Percentiles rank a stretch among this genome's conserved stretches.
These are phyloP conservation scores for Stephania cephalantha DNA, from an alignment of 164 flowering plant species.

Conservation along the genomic window DNA sequence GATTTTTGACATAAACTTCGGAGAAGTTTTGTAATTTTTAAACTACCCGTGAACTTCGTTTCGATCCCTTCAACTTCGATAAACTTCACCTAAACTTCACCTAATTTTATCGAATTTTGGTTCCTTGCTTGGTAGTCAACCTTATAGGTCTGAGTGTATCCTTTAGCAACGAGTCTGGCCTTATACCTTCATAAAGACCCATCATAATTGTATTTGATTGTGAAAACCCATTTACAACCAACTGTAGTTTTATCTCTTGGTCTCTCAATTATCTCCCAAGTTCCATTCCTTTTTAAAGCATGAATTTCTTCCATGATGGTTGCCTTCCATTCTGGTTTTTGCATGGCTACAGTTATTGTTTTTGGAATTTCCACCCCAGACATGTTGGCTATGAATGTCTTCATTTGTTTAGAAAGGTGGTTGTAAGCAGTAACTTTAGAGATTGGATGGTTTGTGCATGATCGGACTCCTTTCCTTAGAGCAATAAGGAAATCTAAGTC, in stretches of 20 bases:
- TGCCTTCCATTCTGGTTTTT: neutral
- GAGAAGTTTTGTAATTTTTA: too few relatives aligned
- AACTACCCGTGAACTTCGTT: too few relatives aligned
- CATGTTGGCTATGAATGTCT: neutral
- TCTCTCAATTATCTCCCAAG: neutral
- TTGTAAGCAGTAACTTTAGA: neutral
- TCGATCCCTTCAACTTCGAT: too few relatives aligned
- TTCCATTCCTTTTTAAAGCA: neutral
- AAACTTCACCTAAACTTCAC: too few relatives aligned
- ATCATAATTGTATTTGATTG: neutral
- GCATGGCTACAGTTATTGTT: neutral
- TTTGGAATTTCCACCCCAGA: neutral
- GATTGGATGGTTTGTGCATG: neutral
- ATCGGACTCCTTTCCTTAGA: neutral
- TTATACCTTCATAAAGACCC: neutral
- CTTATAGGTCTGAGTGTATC: neutral
- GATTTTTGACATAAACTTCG: too few relatives aligned
- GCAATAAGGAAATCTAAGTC: neutral
- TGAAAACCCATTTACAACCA: constrained; percentile 4
- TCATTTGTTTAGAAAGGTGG: neutral
- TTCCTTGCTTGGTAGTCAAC: neutral
- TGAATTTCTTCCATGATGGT: neutral
- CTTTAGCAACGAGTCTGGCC: neutral
- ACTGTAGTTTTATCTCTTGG: neutral
- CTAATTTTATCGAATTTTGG: too few relatives aligned